phyloP scores from a whole-genome alignment of 2,329 filamentous ascomycete species.

The Xylariaceae sp. region DNA sequence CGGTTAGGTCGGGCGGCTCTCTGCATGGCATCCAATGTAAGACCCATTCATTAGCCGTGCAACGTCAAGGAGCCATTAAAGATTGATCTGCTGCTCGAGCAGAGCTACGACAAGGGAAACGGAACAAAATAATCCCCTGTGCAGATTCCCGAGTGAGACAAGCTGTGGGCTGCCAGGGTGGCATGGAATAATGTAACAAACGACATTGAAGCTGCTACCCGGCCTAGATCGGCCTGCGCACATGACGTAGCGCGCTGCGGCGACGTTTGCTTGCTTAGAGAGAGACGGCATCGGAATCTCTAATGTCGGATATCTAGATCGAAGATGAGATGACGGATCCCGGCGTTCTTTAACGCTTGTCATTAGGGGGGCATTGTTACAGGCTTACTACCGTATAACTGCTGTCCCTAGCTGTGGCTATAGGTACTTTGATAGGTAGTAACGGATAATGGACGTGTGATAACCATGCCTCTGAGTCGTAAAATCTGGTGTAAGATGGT shows the following conservation, averaged over 20 bases:
- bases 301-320: conserved; percentile 23
- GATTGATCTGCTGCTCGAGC: conserved; percentile 1
- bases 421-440: background rate
- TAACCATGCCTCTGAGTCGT: background rate
- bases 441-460: background rate
- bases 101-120: background rate
- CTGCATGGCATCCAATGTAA: conserved; percentile 22
- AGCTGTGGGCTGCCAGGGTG: conserved; percentile 6
- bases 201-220: conserved; percentile 10
- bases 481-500: conserved; percentile 2
- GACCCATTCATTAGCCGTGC: conserved; percentile 8
- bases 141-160: background rate
- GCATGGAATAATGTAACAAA: conserved; percentile 9
- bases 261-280: conserved; percentile 5
- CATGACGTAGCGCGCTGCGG: conserved; percentile 22
- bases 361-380: background rate
- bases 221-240: conserved; percentile 9
- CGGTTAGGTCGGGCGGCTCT: conserved; percentile 22
- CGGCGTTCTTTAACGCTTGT: background rate
- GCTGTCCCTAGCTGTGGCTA: background rate
- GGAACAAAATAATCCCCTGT: background rate
- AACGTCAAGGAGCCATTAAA: conserved; percentile 1
- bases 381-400: conserved; percentile 9
- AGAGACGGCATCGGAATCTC: conserved; percentile 5
- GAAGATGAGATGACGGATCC: conserved; percentile 14